Percentiles rank a stretch among this genome's conserved stretches.
phyloP scores from a whole-genome alignment of 1,139 yeast genomes.

The Saccharomyces hybrid region DNA sequence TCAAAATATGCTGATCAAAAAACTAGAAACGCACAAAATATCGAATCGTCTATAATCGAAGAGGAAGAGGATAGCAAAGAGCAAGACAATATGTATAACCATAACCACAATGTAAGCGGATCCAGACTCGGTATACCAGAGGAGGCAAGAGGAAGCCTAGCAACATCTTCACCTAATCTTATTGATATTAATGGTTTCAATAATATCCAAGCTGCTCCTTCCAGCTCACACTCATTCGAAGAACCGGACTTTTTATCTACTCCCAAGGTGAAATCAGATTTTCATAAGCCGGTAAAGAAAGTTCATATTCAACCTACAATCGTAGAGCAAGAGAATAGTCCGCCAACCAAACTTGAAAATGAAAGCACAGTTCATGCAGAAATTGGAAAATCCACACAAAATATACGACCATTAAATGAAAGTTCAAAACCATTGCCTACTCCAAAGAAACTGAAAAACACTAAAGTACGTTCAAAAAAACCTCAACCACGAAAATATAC shows the following conservation, averaged over 20 bases:
- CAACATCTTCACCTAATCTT: constrained; percentile 27
- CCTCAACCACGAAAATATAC: background rate
- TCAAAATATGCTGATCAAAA: constrained; percentile 26
- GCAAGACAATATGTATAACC: constrained; percentile 14
- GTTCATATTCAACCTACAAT: background rate
- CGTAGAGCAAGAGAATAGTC: background rate
- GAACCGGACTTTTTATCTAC: constrained; percentile 30
- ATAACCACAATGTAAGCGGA: background rate
- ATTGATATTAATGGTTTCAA: constrained; percentile 30
- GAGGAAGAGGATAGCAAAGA: constrained; percentile 31
- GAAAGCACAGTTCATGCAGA: background rate
- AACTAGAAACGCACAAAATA: constrained; percentile 14
- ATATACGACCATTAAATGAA: background rate
- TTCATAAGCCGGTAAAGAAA: background rate
- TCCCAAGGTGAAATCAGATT: constrained; percentile 11
- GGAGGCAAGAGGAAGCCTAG: background rate
- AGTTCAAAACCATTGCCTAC: background rate
- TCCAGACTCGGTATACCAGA: background rate
- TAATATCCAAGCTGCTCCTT: constrained; percentile 7
- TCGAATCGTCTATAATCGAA: constrained; percentile 18
- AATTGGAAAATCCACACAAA: background rate
- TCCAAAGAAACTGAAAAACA: background rate
- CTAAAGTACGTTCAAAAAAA: background rate
- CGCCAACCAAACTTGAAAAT: background rate
- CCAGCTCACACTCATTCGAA: constrained; percentile 6